Evolutionary conservation across 2,329 filamentous ascomycete species (phyloP).

Genomic region (Aspergillus chevalieri): DNA sequence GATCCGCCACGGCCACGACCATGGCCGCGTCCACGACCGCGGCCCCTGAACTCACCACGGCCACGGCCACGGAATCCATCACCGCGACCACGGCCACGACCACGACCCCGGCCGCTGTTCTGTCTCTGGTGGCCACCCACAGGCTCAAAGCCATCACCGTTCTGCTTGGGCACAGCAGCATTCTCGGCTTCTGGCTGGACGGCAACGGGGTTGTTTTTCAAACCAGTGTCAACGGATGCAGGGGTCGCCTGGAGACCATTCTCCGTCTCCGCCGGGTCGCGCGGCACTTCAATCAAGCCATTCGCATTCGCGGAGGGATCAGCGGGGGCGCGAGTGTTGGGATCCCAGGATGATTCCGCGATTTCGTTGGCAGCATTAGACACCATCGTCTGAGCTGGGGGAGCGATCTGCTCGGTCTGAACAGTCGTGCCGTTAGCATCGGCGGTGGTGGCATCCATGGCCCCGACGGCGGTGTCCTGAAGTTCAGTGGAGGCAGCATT

Average conservation of each 20-base stretch:
- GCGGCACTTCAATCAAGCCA: slow-evolving; percentile 69
- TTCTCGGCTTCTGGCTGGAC: slow-evolving; percentile 69
- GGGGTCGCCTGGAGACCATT: slow-evolving; percentile 57
- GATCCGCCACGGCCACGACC: slow-evolving; percentile 24
- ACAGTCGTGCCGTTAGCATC: slow-evolving; percentile 10
- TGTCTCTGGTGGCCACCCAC: slow-evolving; percentile 30
- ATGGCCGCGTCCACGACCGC: slow-evolving; percentile 33
- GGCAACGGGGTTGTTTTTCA: slow-evolving; percentile 52
- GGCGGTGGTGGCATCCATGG: slow-evolving; percentile 55
- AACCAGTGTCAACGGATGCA: slow-evolving; percentile 55
- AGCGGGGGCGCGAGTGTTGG: slow-evolving; percentile 39
- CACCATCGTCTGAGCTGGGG: slow-evolving; percentile 37
- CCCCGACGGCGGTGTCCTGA: slow-evolving; percentile 43
- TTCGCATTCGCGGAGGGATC: slow-evolving; percentile 51
- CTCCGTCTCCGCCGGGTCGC: slow-evolving; percentile 69
- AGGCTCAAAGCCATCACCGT: slow-evolving; percentile 32
- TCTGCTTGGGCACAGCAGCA: slow-evolving; percentile 48
- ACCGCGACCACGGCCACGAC: slow-evolving; percentile 29
- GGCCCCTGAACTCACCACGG: slow-evolving; percentile 30
- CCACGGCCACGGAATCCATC: slow-evolving; percentile 33
- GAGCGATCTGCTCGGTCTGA: slow-evolving; percentile 20
- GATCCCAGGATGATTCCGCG: slow-evolving; percentile 53
- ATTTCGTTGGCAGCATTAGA: slow-evolving; percentile 39
- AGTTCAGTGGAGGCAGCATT: slow-evolving; percentile 58
- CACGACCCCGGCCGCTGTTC: slow-evolving; percentile 30